Conservation (phyloP, 129 eudicot genomes). For the Tanacetum coccineum region DNA sequence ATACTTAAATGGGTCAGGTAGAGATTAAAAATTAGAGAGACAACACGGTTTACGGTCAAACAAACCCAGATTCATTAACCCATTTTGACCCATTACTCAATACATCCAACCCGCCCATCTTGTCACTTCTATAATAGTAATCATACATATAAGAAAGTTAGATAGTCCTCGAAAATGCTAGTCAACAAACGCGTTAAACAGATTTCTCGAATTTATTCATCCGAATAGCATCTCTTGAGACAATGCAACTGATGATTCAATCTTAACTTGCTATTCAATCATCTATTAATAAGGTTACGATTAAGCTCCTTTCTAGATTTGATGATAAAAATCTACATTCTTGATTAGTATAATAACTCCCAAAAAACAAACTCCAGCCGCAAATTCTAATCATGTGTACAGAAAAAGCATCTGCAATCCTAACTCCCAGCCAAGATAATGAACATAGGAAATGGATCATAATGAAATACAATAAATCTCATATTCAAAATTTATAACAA, state of each 20-base stretch:
- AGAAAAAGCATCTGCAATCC: constrained; percentile 4
- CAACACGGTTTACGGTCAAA: constrained; percentile 35
- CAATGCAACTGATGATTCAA: not conserved
- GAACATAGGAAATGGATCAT: too few relatives aligned
- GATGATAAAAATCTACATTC: not conserved
- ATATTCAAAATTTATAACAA: not conserved
- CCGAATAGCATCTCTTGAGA: constrained; percentile 1
- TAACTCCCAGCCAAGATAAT: not conserved
- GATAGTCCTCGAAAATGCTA: not conserved
- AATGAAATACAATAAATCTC: not conserved
- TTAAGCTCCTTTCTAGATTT: not conserved
- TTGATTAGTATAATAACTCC: not conserved
- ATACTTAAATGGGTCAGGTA: constrained; percentile 2
- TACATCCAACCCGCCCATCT: not conserved
- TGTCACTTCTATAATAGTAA: not conserved
- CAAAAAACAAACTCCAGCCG: too few relatives aligned
- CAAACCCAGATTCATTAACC: constrained; percentile 23
- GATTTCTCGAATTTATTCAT: not conserved
- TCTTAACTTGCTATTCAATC: not conserved
- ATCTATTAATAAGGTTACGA: not conserved
- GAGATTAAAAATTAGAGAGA: constrained; percentile 6
- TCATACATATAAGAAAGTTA: not conserved
- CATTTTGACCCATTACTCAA: not conserved
- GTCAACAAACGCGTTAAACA: not conserved
- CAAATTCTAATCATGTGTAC: not conserved